Conservation (phyloP, 345 rosid species). For the Ailanthus altissimus region DNA sequence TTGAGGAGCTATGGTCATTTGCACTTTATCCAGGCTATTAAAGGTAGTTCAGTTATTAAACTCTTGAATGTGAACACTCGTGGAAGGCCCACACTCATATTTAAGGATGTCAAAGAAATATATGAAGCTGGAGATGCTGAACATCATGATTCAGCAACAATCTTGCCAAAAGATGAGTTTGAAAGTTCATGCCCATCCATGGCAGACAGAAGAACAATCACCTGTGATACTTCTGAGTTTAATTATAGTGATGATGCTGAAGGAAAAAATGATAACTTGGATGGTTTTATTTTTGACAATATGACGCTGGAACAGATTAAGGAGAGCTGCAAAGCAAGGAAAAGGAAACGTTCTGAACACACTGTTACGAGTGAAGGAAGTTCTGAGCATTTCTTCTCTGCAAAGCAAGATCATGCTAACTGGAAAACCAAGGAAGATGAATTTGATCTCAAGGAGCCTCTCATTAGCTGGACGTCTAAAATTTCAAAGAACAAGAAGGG, state of each 20-base stretch:
- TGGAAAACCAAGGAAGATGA: constrained; percentile 37
- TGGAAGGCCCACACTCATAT: constrained; percentile 48
- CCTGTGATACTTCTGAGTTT: constrained; percentile 25
- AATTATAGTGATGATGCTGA: constrained; percentile 5
- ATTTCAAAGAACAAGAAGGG: constrained; percentile 41
- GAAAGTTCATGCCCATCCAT: constrained; percentile 20
- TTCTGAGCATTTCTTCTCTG: constrained; percentile 16
- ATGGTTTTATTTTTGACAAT: constrained; percentile 30
- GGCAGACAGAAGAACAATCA: constrained; percentile 16
- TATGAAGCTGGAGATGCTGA: constrained; percentile 30
- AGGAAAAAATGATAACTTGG: constrained; percentile 24
- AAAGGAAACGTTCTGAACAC: constrained; percentile 41
- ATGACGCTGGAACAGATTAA: constrained; percentile 58
- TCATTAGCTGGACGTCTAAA: constrained; percentile 47
- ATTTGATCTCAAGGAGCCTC: constrained; percentile 52
- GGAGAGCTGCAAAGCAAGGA: constrained; percentile 54
- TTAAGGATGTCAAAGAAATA: constrained; percentile 48
- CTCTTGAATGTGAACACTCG: constrained; percentile 34
- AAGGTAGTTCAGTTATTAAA: constrained; percentile 37
- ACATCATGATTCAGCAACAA: constrained; percentile 16
- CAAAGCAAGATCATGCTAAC: constrained; percentile 25
- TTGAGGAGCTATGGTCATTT: constrained; percentile 48
- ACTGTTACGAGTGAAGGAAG: constrained; percentile 23
- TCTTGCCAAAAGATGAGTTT: constrained; percentile 32
- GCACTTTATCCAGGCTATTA: constrained; percentile 48